Evolutionary conservation across 225 moss, liverwort and hornwort genomes (phyloP).

Genomic region (Marchantia paleacea): DNA sequence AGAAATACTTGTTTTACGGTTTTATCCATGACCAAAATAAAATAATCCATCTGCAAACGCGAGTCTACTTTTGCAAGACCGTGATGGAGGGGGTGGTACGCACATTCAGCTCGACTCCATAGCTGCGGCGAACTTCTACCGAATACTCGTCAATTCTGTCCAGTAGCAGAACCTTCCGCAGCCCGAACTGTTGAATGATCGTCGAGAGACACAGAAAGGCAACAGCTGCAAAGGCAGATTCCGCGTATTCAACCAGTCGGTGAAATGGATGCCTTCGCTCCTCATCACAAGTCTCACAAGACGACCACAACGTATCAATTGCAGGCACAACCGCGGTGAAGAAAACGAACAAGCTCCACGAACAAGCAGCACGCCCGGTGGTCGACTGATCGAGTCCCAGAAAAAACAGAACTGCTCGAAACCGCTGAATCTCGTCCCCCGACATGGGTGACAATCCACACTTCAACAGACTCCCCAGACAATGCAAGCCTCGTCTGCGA

Average conservation of each 20-base stretch:
- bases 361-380: slow-evolving; percentile 39
- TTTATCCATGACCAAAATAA: neutral
- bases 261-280: slow-evolving; percentile 71
- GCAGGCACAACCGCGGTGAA: slow-evolving; percentile 61
- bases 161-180: slow-evolving; percentile 64
- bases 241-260: slow-evolving; percentile 56
- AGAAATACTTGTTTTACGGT: neutral
- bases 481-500: neutral
- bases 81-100: slow-evolving; percentile 9
- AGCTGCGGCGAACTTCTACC: slow-evolving; percentile 53
- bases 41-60: neutral
- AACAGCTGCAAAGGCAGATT: slow-evolving; percentile 64
- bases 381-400: slow-evolving; percentile 80
- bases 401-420: slow-evolving; percentile 56
- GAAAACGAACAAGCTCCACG: slow-evolving; percentile 59
- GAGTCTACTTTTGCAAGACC: neutral
- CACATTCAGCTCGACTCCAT: slow-evolving; percentile 65
- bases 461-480: neutral
- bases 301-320: slow-evolving; percentile 49
- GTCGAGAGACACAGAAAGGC: slow-evolving; percentile 66
- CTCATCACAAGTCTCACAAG: slow-evolving; percentile 64
- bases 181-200: slow-evolving; percentile 60
- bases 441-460: neutral
- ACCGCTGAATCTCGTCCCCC: slow-evolving; percentile 62
- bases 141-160: slow-evolving; percentile 60